Evolutionary conservation across 768 basidiomycete genomes (phyloP).

Genomic region (Termitomyces sp.): DNA sequence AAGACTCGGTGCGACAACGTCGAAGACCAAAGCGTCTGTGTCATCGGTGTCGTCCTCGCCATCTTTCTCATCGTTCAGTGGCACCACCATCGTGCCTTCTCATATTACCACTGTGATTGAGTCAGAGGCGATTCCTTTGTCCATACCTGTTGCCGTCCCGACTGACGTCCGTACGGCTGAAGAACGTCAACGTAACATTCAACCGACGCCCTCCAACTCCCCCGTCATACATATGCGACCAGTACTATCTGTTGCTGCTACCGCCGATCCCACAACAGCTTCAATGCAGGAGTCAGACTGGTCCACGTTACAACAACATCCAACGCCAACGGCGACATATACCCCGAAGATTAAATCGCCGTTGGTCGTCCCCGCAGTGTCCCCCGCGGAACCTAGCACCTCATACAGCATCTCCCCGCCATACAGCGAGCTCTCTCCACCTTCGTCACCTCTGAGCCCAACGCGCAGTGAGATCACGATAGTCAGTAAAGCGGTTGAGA

Average conservation of each 20-base stretch:
- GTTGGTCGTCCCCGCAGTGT: conserved; percentile 24
- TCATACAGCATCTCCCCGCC: conserved; percentile 25
- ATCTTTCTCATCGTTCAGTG: conserved; percentile 20
- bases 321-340: conserved; percentile 13
- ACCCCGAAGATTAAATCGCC: conserved; percentile 22
- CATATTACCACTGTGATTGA: neutral
- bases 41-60: conserved; percentile 18
- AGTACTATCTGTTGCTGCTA: conserved; percentile 15
- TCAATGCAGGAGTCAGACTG: conserved; percentile 4
- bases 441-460: conserved; percentile 14
- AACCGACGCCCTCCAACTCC: conserved; percentile 62
- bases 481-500: conserved; percentile 59
- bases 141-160: conserved; percentile 3
- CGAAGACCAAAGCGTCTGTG: conserved; percentile 4
- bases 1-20: conserved; percentile 1
- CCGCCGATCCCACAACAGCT: conserved; percentile 1
- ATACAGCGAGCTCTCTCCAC: conserved; percentile 8
- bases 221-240: conserved; percentile 33
- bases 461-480: conserved; percentile 24
- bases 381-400: conserved; percentile 27
- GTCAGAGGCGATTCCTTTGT: neutral
- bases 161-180: conserved; percentile 13
- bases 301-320: neutral
- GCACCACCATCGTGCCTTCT: conserved; percentile 17
- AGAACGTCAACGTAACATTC: conserved; percentile 21